These are phyloP conservation scores for Clonostachys rosea DNA, from an alignment of 2,329 filamentous ascomycete genomes.

Conservation along the genomic window DNA sequence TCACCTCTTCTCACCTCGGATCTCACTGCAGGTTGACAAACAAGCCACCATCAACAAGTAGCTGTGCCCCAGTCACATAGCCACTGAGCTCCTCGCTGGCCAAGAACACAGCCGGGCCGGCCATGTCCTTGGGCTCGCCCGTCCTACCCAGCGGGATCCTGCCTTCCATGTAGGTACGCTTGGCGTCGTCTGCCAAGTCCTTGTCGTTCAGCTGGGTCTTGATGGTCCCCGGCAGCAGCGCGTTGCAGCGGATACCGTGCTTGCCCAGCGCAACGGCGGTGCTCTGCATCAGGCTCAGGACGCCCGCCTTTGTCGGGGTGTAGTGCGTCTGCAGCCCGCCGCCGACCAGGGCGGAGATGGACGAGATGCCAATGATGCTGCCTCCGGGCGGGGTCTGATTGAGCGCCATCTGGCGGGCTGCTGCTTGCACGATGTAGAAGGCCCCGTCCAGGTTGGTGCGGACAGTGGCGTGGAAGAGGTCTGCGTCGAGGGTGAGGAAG, in stretches of 20 bases:
- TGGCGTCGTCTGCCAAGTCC: conserved; percentile 69
- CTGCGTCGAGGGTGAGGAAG: conserved; percentile 69
- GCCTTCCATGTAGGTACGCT: conserved; percentile 74
- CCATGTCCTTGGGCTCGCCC: conserved; percentile 70
- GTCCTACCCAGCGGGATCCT: conserved; percentile 74
- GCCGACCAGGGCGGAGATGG: conserved; percentile 71
- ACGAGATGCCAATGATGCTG: conserved; percentile 73
- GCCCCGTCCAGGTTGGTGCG: conserved; percentile 80
- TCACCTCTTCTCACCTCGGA: neutral
- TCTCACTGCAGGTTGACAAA: conserved; percentile 81
- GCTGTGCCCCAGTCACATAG: conserved; percentile 77
- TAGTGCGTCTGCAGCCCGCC: conserved; percentile 79
- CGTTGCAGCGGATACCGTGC: conserved; percentile 77
- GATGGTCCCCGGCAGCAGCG: conserved; percentile 77
- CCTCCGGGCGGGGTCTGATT: conserved; percentile 62
- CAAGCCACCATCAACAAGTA: conserved; percentile 82
- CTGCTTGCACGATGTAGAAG: conserved; percentile 85
- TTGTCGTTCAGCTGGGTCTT: conserved; percentile 80
- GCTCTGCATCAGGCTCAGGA: conserved; percentile 78
- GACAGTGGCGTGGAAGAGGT: conserved; percentile 68
- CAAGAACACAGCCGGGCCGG: conserved; percentile 80
- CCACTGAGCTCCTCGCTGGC: conserved; percentile 73
- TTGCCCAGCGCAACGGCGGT: conserved; percentile 73
- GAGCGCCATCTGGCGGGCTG: conserved; percentile 74
- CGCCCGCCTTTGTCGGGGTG: conserved; percentile 82